Percentiles rank a stretch among this genome's conserved stretches.
phyloP scores from a whole-genome alignment of 23 red algal species.

The Agarophyton chilense region DNA sequence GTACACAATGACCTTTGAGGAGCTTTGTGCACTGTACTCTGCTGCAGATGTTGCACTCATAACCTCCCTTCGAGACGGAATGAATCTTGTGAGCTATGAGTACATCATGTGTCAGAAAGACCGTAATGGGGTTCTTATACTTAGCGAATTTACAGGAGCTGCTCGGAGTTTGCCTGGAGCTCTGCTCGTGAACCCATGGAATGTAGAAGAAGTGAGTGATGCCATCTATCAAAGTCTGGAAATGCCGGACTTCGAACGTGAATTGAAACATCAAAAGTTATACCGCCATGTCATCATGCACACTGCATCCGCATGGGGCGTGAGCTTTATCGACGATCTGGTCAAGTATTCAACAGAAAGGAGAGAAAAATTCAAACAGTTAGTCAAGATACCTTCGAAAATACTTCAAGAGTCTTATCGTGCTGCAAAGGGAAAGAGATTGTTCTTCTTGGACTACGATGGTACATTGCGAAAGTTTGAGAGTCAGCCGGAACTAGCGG shows the following conservation, averaged over 20 bases:
- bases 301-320: slow-evolving; percentile 84
- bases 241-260: slow-evolving; percentile 86
- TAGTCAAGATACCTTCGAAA: slow-evolving; percentile 31
- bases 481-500: slow-evolving; percentile 82
- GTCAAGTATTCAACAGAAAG: slow-evolving; percentile 66
- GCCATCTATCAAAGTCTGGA: slow-evolving; percentile 81
- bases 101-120: slow-evolving; percentile 94
- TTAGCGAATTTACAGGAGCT: slow-evolving; percentile 91
- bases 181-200: slow-evolving; percentile 93
- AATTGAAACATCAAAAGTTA: slow-evolving; percentile 84
- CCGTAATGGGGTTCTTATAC: slow-evolving; percentile 82
- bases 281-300: slow-evolving; percentile 87
- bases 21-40: slow-evolving; percentile 83
- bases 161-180: slow-evolving; percentile 94
- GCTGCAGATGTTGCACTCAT: slow-evolving; percentile 89
- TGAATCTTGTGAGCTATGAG: slow-evolving; percentile 95
- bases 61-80: slow-evolving; percentile 92
- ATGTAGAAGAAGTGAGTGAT: slow-evolving; percentile 86
- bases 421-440: slow-evolving; percentile 48
- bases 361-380: slow-evolving; percentile 51
- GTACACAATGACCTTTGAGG: slow-evolving; percentile 84
- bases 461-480: slow-evolving; percentile 83
- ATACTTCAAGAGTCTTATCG: slow-evolving; percentile 40
- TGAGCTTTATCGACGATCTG: slow-evolving; percentile 83
- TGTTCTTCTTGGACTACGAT: slow-evolving; percentile 95